A percentile compares a stretch with the other conserved stretches of the same genome.
These are phyloP conservation scores for Clathrospora elynae DNA, from an alignment of 2,329 filamentous ascomycete species.

Conservation along the genomic window DNA sequence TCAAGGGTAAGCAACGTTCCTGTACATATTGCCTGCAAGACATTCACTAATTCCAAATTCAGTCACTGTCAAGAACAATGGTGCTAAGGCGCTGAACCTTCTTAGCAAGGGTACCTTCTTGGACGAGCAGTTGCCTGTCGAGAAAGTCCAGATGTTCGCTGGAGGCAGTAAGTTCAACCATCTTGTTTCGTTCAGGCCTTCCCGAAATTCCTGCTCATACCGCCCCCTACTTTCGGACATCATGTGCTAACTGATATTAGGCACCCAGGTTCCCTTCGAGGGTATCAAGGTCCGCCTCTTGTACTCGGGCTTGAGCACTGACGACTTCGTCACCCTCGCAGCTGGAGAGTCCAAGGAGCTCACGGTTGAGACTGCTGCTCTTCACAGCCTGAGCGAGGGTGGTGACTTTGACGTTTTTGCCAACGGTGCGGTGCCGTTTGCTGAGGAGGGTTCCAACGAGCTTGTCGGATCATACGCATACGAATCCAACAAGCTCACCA, in stretches of 20 bases:
- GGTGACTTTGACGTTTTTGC: slow-evolving; percentile 63
- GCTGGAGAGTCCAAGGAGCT: slow-evolving; percentile 57
- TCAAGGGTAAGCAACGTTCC: too few relatives aligned
- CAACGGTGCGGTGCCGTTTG: slow-evolving; percentile 51
- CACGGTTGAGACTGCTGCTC: slow-evolving; percentile 61
- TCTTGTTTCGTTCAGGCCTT: too few relatives aligned
- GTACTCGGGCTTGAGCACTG: slow-evolving; percentile 52
- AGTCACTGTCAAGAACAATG: slow-evolving; percentile 61
- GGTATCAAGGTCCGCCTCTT: slow-evolving; percentile 60
- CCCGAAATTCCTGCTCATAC: too few relatives aligned
- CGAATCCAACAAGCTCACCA: slow-evolving; percentile 63
- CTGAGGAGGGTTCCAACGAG: slow-evolving; percentile 56
- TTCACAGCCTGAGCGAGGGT: slow-evolving; percentile 58
- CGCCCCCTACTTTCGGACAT: too few relatives aligned
- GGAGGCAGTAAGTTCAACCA: slow-evolving; percentile 49
- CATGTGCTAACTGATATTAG: slow-evolving; percentile 33
- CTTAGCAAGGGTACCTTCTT: slow-evolving; percentile 61
- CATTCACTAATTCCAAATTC: too few relatives aligned
- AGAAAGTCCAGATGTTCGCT: slow-evolving; percentile 60
- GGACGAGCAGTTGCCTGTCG: slow-evolving; percentile 55
- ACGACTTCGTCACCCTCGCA: slow-evolving; percentile 58
- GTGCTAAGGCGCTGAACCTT: slow-evolving; percentile 56
- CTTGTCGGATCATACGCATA: slow-evolving; percentile 63
- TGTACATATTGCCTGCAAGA: too few relatives aligned
- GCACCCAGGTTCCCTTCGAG: slow-evolving; percentile 55